phyloP scores from a whole-genome alignment of 257 asterid genomes.

The Solanum lycopersicoides region DNA sequence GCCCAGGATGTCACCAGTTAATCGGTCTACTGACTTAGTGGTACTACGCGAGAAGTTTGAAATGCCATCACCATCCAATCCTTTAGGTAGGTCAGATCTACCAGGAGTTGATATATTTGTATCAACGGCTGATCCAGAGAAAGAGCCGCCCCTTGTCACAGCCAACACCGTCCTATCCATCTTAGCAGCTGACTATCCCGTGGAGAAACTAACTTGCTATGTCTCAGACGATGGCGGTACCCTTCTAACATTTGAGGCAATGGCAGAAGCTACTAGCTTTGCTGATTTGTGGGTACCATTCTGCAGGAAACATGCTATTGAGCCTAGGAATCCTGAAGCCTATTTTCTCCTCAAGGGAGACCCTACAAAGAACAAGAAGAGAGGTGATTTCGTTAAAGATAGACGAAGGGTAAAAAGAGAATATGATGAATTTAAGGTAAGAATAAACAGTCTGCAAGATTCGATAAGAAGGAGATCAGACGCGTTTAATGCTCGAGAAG shows the following conservation, averaged over 20 bases:
- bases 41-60: slow-evolving; percentile 26
- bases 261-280: slow-evolving; percentile 38
- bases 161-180: slow-evolving; percentile 33
- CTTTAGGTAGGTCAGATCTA: slow-evolving; percentile 22
- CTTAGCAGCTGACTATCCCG: slow-evolving; percentile 31
- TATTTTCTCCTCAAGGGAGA: slow-evolving; percentile 24
- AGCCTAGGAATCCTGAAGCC: slow-evolving; percentile 33
- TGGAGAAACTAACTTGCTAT: slow-evolving; percentile 26
- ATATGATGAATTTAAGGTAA: slow-evolving; percentile 33
- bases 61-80: slow-evolving; percentile 20
- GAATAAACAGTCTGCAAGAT: slow-evolving; percentile 24
- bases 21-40: slow-evolving; percentile 25
- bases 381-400: slow-evolving; percentile 30
- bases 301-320: slow-evolving; percentile 30
- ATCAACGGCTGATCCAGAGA: slow-evolving; percentile 34
- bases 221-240: slow-evolving; percentile 35
- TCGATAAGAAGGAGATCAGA: slow-evolving; percentile 29
- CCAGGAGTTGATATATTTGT: slow-evolving; percentile 30
- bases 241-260: slow-evolving; percentile 33
- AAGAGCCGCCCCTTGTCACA: slow-evolving; percentile 28
- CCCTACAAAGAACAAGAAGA: slow-evolving; percentile 30
- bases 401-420: slow-evolving; percentile 27
- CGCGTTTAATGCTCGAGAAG: slow-evolving; percentile 32
- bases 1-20: slow-evolving; percentile 22
- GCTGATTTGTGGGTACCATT: slow-evolving; percentile 37